phyloP scores from a whole-genome alignment of 1,284 basidiomycete genomes.

The Ceratobasidium theobromae region DNA sequence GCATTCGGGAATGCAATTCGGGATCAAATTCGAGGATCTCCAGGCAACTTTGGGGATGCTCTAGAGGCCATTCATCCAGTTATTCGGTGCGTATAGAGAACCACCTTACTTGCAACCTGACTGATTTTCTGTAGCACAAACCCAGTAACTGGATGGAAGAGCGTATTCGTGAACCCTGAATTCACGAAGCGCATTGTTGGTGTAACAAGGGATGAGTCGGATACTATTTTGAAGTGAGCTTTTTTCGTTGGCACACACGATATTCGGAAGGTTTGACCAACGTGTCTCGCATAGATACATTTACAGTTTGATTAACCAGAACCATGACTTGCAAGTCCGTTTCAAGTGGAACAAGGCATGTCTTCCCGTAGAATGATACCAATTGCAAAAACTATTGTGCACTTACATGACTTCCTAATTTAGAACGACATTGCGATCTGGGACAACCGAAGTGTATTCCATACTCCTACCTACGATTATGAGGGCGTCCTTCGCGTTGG shows the following conservation, averaged over 20 bases:
- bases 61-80: slow-evolving; percentile 60
- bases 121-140: slow-evolving; percentile 39
- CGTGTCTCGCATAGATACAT: slow-evolving; percentile 43
- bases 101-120: no score
- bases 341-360: slow-evolving; percentile 47
- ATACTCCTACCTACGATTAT: slow-evolving; percentile 63
- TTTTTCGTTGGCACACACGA: background rate
- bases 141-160: slow-evolving; percentile 68
- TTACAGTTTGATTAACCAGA: slow-evolving; percentile 52
- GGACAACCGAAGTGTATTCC: slow-evolving; percentile 53
- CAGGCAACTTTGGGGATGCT: slow-evolving; percentile 58
- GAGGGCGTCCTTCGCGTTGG: slow-evolving; percentile 50
- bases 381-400: no score
- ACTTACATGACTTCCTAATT: no score
- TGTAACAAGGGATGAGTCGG: slow-evolving; percentile 60
- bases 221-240: slow-evolving; percentile 47
- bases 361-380: background rate
- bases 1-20: slow-evolving; percentile 41
- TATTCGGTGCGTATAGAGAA: slow-evolving; percentile 42
- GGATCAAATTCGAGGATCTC: slow-evolving; percentile 50
- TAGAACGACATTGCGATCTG: slow-evolving; percentile 47
- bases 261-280: background rate
- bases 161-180: slow-evolving; percentile 61
- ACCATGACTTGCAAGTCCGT: slow-evolving; percentile 65
- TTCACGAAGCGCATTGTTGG: slow-evolving; percentile 68